Percentiles rank a stretch among this genome's conserved stretches.
Evolutionary conservation across 169 alveolate genomes (phyloP).

Genomic region (Babesia ovata): DNA sequence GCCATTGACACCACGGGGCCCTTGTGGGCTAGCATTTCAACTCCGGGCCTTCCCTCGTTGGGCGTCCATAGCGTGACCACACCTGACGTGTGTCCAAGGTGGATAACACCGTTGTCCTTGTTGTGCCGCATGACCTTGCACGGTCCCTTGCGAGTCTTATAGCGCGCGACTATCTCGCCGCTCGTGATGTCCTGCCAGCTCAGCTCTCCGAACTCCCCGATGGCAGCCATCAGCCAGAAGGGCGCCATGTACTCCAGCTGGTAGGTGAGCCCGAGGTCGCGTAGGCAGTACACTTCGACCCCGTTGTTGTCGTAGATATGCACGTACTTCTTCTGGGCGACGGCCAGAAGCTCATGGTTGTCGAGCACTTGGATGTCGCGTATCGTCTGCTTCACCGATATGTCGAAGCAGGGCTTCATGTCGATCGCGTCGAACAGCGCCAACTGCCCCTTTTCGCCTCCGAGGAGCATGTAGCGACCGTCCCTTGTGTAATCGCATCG

Average conservation of each 20-base stretch:
- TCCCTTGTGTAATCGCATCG: conserved; percentile 85
- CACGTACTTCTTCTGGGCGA: conserved; percentile 89
- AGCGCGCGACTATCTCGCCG: conserved; percentile 90
- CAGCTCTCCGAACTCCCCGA: conserved; percentile 91
- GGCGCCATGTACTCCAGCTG: conserved; percentile 91
- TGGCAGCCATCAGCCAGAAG: conserved; percentile 88
- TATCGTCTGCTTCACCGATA: conserved; percentile 77
- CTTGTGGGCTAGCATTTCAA: conserved; percentile 68
- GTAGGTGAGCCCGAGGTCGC: conserved; percentile 80
- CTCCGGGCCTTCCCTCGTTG: conserved; percentile 79
- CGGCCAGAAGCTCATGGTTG: conserved; percentile 91
- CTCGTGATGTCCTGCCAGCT: conserved; percentile 89
- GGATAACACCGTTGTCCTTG: conserved; percentile 87
- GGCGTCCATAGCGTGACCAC: conserved; percentile 94
- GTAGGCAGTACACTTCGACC: conserved; percentile 90
- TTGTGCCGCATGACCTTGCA: conserved; percentile 88
- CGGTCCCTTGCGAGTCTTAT: conserved; percentile 88
- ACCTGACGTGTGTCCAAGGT: conserved; percentile 92
- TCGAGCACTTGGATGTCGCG: conserved; percentile 89
- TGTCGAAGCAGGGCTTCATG: conserved; percentile 71
- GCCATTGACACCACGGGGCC: conserved; percentile 74
- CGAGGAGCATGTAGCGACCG: conserved; percentile 89
- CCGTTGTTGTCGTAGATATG: conserved; percentile 93
- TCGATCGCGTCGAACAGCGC: conserved; percentile 83
- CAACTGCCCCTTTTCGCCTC: conserved; percentile 93